Base-by-base conservation (phyloP, 192 early-diverging fungal genomes). In the Pilaira anomala region DNA sequence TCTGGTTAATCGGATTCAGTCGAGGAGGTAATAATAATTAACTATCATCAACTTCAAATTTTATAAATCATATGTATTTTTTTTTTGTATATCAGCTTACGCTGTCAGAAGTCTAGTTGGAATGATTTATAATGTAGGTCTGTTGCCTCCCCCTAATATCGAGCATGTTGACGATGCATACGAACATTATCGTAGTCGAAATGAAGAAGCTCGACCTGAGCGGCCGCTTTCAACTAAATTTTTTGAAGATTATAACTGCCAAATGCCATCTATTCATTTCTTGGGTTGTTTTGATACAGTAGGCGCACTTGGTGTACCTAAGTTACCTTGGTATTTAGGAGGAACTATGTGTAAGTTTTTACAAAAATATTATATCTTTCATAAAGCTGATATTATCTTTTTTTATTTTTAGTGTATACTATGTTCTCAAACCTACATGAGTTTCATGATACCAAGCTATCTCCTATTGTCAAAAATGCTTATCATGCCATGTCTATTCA, bases 241-340 rank as follows among this genome's bases (percentile, higher is more conserved):
- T 42, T 7, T 56, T 7, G n/a, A 55, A 36, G 29, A 36, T 30
- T 30, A 55, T 36, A 1, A 2, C 4, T 60, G 25, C 0, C 14
- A 41, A 42, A 8, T 59, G 4, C 65, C 65, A 7, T n/a, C 28
- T 7, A 67, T 67, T 21, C 13, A 46, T n/a, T 67, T 67, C 18
- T 51, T 67, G 7, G 65, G 65, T 0, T 67, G 65, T 14, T 67
- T 67, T 60, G 65, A 67, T 51, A 67, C 65, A 0, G 65, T 67
- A 13, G 65, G 65, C 0, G 22, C 33, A 3, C 58, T 67, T 18
- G 65, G 65, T 26, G 57, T 67, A 5, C 65, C 65, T n/a, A 30
- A 49, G 16, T 24, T 67, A 19, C 65, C 65, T 11, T 67, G 44
- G 33, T 67, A 57, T 16, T 26, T 67, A n/a, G 65, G 65, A 48